These are phyloP conservation scores for Persicaria maculosa DNA, from an alignment of 148 eudicot genomes.

Conservation along the genomic window DNA sequence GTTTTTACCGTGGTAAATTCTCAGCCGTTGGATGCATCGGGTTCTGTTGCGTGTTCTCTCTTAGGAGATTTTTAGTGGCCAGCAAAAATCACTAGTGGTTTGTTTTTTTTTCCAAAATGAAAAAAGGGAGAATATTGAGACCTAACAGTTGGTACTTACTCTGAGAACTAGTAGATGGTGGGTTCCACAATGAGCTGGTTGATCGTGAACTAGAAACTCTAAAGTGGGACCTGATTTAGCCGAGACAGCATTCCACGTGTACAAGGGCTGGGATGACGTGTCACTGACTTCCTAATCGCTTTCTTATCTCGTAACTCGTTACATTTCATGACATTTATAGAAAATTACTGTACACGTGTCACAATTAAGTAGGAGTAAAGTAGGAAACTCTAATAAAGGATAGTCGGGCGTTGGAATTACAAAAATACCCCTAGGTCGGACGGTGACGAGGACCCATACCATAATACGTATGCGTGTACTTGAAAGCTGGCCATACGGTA, in stretches of 20 bases:
- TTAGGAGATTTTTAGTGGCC: neutral
- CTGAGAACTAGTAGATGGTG: conserved; percentile 19
- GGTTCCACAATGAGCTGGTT: conserved; percentile 24
- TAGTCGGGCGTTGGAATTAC: too few species aligned
- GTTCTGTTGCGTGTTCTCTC: conserved; percentile 3
- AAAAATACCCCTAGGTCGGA: too few species aligned
- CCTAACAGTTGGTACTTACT: conserved; percentile 14
- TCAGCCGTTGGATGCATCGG: conserved; percentile 6
- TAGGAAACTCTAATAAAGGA: too few species aligned
- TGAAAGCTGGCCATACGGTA: conserved; percentile 29
- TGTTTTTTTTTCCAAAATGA: neutral
- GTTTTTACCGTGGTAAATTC: neutral
- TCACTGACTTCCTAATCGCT: neutral
- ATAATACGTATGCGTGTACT: neutral
- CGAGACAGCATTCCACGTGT: conserved; percentile 8
- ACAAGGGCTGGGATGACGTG: neutral
- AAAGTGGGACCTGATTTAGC: conserved; percentile 1
- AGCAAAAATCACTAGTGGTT: neutral
- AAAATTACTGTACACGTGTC: neutral
- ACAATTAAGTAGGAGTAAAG: neutral
- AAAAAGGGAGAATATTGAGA: conserved; percentile 5
- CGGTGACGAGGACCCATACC: neutral
- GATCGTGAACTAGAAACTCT: conserved; percentile 18
- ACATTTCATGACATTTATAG: neutral
- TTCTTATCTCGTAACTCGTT: neutral